Percentiles rank a stretch among this genome's conserved stretches.
These are phyloP conservation scores for Monilinia laxa DNA, from an alignment of 2,329 filamentous ascomycete genomes.

Conservation along the genomic window DNA sequence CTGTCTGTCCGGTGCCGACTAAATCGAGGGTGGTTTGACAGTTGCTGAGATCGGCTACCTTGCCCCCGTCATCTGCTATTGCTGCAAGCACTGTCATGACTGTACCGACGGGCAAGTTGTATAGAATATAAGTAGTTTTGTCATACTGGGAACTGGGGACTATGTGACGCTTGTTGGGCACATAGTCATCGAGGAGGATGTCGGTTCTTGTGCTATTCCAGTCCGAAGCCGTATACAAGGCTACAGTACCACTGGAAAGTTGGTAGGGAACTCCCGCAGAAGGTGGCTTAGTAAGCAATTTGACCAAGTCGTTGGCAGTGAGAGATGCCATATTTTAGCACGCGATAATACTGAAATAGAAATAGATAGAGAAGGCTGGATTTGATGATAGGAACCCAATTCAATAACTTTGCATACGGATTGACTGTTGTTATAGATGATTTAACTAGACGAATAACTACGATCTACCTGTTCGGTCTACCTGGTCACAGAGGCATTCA, in stretches of 20 bases:
- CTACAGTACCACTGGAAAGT: not conserved
- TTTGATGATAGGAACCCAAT: too few relatives aligned
- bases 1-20: not conserved
- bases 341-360: not conserved
- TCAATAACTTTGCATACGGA: too few relatives aligned
- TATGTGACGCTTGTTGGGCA: conserved; percentile 2
- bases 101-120: conserved; percentile 4
- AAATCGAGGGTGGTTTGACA: not conserved
- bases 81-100: not conserved
- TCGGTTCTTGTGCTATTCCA: not conserved
- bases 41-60: not conserved
- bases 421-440: too few relatives aligned
- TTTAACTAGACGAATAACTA: too few relatives aligned
- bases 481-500: too few relatives aligned
- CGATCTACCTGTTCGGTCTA: too few relatives aligned
- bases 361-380: too few relatives aligned
- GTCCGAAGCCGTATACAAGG: not conserved
- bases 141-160: not conserved
- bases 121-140: not conserved
- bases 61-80: not conserved
- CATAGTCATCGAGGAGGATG: not conserved
- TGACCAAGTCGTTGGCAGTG: not conserved
- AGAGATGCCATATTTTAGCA: not conserved
- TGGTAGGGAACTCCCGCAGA: not conserved
- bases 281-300: not conserved